phyloP scores from a whole-genome alignment of 768 basidiomycete species.

The Collybia nuda region DNA sequence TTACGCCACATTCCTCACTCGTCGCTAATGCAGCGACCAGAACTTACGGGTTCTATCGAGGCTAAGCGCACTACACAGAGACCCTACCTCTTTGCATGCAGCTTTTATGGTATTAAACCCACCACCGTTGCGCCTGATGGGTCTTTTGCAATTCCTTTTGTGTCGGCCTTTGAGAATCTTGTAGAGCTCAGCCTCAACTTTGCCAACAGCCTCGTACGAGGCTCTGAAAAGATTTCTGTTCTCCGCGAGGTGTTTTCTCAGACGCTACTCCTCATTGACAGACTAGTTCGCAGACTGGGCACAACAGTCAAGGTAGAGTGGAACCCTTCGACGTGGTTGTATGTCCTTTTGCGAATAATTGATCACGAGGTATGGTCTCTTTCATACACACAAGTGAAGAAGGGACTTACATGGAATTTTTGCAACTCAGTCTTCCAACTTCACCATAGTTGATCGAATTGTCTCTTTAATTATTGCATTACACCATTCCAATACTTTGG shows the following conservation, averaged over 20 bases:
- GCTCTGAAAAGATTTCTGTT: conserved; percentile 25
- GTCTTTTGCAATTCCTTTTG: conserved; percentile 47
- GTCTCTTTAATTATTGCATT: conserved; percentile 57
- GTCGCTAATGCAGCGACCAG: conserved; percentile 51
- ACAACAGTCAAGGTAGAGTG: conserved; percentile 46
- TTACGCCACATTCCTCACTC: conserved; percentile 49
- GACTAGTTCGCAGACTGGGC: conserved; percentile 45
- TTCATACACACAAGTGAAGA: conserved; percentile 6
- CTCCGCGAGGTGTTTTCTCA: conserved; percentile 54
- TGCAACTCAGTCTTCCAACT: conserved; percentile 51
- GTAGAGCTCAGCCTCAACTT: conserved; percentile 45
- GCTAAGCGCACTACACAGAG: conserved; percentile 27
- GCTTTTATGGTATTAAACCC: conserved; percentile 55
- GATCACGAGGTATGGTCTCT: conserved; percentile 49
- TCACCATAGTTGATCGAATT: conserved; percentile 65
- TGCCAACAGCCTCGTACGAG: conserved; percentile 33
- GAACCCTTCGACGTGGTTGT: conserved; percentile 67
- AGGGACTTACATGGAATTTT: conserved; percentile 1
- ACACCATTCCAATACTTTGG: conserved; percentile 46
- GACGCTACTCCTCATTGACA: conserved; percentile 49
- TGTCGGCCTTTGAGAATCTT: conserved; percentile 56
- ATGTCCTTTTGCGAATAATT: conserved; percentile 49
- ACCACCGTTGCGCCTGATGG: conserved; percentile 16
- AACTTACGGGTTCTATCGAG: conserved; percentile 36
- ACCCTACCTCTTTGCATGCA: conserved; percentile 57